Conservation (phyloP, 140 eudicot genomes). For the Bidens hawaiensis region DNA sequence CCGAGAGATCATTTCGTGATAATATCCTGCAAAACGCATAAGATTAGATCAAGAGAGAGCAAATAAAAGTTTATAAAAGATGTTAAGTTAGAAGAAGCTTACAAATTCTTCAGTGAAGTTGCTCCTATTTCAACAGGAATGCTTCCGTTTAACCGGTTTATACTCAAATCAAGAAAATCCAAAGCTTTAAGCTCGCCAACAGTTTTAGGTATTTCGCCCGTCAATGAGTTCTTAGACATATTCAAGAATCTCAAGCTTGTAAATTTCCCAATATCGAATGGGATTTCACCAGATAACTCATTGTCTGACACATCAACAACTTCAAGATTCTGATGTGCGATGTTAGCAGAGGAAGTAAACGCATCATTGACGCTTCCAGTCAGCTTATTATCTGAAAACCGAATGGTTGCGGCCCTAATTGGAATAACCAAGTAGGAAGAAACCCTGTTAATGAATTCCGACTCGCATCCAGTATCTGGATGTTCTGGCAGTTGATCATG, state of each 20-base stretch:
- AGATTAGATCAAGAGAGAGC: neutral
- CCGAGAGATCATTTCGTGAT: slow-evolving; percentile 52
- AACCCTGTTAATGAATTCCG: slow-evolving; percentile 53
- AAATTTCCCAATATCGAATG: slow-evolving; percentile 53
- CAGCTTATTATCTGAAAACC: slow-evolving; percentile 53
- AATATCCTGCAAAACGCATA: slow-evolving; percentile 46
- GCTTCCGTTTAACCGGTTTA: slow-evolving; percentile 57
- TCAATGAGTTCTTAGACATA: slow-evolving; percentile 45
- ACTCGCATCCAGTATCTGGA: slow-evolving; percentile 56
- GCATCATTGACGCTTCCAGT: slow-evolving; percentile 51
- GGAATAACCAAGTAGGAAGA: slow-evolving; percentile 72
- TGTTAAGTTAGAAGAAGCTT: slow-evolving; percentile 19
- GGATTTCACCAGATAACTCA: slow-evolving; percentile 54
- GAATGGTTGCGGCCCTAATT: slow-evolving; percentile 46
- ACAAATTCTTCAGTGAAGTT: slow-evolving; percentile 51
- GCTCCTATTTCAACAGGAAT: slow-evolving; percentile 68
- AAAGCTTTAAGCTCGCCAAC: slow-evolving; percentile 50
- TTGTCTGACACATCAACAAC: slow-evolving; percentile 66
- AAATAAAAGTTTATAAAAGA: slow-evolving; percentile 16
- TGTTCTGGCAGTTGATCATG: slow-evolving; percentile 50
- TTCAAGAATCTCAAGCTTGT: slow-evolving; percentile 50
- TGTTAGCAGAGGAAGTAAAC: slow-evolving; percentile 37
- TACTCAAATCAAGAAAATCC: slow-evolving; percentile 63
- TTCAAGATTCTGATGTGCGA: slow-evolving; percentile 52
- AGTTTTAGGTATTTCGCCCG: slow-evolving; percentile 54